Evolutionary conservation across 164 flowering plant genomes (phyloP).

Genomic region (Nelumbo lutea): DNA sequence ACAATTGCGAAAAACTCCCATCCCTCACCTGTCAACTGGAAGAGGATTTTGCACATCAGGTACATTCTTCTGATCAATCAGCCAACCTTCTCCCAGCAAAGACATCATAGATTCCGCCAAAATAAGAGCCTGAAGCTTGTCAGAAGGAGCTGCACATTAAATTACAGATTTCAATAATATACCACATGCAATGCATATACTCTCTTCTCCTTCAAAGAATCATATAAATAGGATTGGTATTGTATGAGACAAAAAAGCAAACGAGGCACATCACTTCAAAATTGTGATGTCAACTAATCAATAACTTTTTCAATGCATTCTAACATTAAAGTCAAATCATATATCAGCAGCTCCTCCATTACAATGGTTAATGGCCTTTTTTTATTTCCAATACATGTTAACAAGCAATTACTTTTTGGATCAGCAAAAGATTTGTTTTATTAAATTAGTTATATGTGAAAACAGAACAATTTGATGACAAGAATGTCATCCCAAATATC

Average conservation of each 20-base stretch:
- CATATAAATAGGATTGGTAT: background rate
- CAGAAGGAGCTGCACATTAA: slow-evolving; percentile 52
- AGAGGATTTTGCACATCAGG: slow-evolving; percentile 36
- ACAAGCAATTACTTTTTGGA: no score
- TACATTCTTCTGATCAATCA: slow-evolving; percentile 44
- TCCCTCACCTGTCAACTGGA: slow-evolving; percentile 66
- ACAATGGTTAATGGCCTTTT: no score
- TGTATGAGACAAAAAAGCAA: background rate
- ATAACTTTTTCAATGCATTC: no score
- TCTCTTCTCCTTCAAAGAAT: background rate
- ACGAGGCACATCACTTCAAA: no score
- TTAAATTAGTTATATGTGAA: no score
- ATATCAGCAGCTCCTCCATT: no score
- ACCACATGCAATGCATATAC: background rate
- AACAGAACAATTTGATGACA: no score
- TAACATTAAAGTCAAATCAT: no score
- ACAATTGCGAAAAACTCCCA: background rate
- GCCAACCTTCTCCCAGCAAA: slow-evolving; percentile 70
- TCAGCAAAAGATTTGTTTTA: no score
- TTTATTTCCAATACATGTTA: no score
- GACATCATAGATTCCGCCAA: slow-evolving; percentile 70
- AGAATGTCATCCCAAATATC: no score
- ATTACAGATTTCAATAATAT: slow-evolving; percentile 1
- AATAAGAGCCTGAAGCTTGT: slow-evolving; percentile 73
- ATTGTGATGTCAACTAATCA: no score